phyloP scores from a whole-genome alignment of 2,329 filamentous ascomycete genomes.

The Clarireedia sp. region DNA sequence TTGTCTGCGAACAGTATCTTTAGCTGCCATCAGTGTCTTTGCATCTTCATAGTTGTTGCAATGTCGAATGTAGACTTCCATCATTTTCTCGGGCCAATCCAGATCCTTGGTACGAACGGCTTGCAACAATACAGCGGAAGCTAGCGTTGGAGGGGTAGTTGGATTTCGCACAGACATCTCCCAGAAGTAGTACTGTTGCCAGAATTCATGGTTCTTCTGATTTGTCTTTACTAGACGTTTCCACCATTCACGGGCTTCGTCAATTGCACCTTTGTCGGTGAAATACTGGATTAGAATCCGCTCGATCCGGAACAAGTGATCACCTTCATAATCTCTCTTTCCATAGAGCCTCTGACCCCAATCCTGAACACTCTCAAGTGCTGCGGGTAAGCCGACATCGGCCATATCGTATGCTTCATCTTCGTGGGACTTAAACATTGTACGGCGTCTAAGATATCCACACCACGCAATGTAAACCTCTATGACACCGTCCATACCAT shows the following conservation, averaged over 20 bases:
- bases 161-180: slow-evolving; percentile 55
- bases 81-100: slow-evolving; percentile 69
- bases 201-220: slow-evolving; percentile 81
- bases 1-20: slow-evolving; percentile 65
- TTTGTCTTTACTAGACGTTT: slow-evolving; percentile 60
- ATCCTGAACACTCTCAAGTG: slow-evolving; percentile 74
- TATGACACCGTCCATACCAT: slow-evolving; percentile 79
- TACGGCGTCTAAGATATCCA: slow-evolving; percentile 79
- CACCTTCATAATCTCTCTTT: slow-evolving; percentile 67
- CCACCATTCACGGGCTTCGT: slow-evolving; percentile 72
- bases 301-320: slow-evolving; percentile 81
- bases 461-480: slow-evolving; percentile 95
- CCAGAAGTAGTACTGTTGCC: slow-evolving; percentile 87
- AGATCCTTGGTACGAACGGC: slow-evolving; percentile 56
- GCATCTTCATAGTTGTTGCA: slow-evolving; percentile 87
- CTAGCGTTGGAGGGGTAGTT: slow-evolving; percentile 51
- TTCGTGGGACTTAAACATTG: slow-evolving; percentile 63
- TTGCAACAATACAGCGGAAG: slow-evolving; percentile 68
- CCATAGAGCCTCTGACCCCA: slow-evolving; percentile 69
- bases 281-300: slow-evolving; percentile 88
- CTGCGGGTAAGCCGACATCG: slow-evolving; percentile 78
- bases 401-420: slow-evolving; percentile 85
- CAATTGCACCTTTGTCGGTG: slow-evolving; percentile 70
- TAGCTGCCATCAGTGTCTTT: slow-evolving; percentile 62
- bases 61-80: slow-evolving; percentile 68